These are phyloP conservation scores for Camellia sinensis DNA, from an alignment of 148 eudicot species.

Conservation along the genomic window DNA sequence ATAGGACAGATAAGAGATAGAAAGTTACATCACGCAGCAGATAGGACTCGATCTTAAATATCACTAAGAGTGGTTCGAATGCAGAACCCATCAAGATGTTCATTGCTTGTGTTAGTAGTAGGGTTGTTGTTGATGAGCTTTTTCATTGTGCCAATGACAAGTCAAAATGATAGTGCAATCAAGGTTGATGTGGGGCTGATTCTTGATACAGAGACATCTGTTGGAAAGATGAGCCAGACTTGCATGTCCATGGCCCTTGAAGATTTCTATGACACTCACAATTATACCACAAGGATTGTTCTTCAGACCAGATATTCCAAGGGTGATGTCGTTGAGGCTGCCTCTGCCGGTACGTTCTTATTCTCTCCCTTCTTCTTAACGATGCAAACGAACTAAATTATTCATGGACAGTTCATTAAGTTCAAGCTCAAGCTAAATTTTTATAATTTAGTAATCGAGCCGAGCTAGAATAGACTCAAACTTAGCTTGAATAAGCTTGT, in stretches of 20 bases:
- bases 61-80: too few species aligned
- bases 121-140: not conserved
- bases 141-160: not conserved
- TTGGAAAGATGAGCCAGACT: slow-evolving; percentile 42
- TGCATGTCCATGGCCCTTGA: slow-evolving; percentile 56
- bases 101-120: not conserved
- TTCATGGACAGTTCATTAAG: too few species aligned
- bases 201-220: slow-evolving; percentile 24
- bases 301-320: slow-evolving; percentile 44
- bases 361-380: not conserved
- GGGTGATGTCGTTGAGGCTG: slow-evolving; percentile 35
- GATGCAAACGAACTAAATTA: too few species aligned
- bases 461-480: too few species aligned
- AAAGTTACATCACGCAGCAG: too few species aligned
- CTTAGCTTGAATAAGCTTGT: too few species aligned
- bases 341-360: slow-evolving; percentile 38
- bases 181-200: slow-evolving; percentile 54
- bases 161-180: slow-evolving; percentile 4
- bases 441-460: too few species aligned
- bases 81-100: not conserved
- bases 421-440: too few species aligned
- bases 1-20: too few species aligned
- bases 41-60: too few species aligned
- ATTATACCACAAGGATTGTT: slow-evolving; percentile 34
- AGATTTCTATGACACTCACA: slow-evolving; percentile 42